Conservation (phyloP, 306 rosid genomes). For the Corylus avellana region DNA sequence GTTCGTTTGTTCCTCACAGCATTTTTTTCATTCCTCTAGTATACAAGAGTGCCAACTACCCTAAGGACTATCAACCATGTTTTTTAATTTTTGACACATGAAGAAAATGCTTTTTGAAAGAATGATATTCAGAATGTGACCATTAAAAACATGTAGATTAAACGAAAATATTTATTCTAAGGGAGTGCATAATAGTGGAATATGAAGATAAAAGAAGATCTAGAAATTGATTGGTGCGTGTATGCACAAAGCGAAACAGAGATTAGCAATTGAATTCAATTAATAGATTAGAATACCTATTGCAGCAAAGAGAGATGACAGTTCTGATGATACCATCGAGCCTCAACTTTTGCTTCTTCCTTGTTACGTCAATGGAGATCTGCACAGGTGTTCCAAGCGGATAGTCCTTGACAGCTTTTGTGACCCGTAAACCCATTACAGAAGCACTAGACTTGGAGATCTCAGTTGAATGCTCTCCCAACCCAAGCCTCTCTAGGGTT, state of each 20-base stretch:
- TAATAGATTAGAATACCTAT: slow-evolving; percentile 51
- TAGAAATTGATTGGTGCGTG: slow-evolving; percentile 5
- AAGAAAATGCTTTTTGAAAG: too few relatives aligned
- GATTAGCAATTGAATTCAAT: slow-evolving; percentile 5
- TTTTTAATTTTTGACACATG: too few relatives aligned
- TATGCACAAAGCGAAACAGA: background rate
- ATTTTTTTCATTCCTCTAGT: background rate
- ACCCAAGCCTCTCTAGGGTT: slow-evolving; percentile 89
- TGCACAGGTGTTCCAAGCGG: slow-evolving; percentile 89
- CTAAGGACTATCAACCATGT: too few relatives aligned
- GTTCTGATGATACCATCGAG: slow-evolving; percentile 90
- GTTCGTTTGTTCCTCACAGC: background rate
- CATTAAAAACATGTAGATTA: background rate
- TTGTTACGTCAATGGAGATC: slow-evolving; percentile 73
- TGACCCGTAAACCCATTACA: slow-evolving; percentile 75
- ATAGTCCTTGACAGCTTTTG: slow-evolving; percentile 73
- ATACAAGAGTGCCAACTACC: too few relatives aligned
- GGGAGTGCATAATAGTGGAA: background rate
- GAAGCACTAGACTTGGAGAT: slow-evolving; percentile 75
- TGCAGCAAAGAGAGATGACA: slow-evolving; percentile 71
- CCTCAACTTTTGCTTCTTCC: slow-evolving; percentile 72
- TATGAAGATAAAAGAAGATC: background rate
- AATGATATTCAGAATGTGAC: too few relatives aligned
- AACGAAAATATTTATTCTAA: background rate
- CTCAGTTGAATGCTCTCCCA: slow-evolving; percentile 66